Evolutionary conservation across 768 basidiomycete genomes (phyloP).

Genomic region (Podaxis sp.): DNA sequence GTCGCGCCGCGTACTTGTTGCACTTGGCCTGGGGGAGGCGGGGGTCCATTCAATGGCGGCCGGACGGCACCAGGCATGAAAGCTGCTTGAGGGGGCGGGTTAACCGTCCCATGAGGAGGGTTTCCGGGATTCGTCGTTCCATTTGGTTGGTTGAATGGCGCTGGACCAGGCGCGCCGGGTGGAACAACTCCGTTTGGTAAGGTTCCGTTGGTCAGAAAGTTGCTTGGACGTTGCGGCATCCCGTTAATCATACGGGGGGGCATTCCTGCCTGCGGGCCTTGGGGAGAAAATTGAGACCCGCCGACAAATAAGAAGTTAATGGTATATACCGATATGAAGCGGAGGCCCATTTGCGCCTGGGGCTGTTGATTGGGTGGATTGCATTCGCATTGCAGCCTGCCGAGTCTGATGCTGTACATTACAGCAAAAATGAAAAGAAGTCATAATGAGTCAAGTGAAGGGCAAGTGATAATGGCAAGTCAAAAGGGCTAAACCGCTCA

Average conservation of each 20-base stretch:
- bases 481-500: slow-evolving; percentile 32
- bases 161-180: slow-evolving; percentile 15
- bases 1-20: slow-evolving; percentile 18
- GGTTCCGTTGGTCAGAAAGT: slow-evolving; percentile 6
- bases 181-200: slow-evolving; percentile 17
- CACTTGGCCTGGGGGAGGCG: slow-evolving; percentile 17
- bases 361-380: slow-evolving; percentile 23
- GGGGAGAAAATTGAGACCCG: not conserved
- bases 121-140: slow-evolving; percentile 13
- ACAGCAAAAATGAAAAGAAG: slow-evolving; percentile 19
- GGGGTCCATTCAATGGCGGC: slow-evolving; percentile 18
- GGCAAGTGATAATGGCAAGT: slow-evolving; percentile 17
- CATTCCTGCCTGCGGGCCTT: slow-evolving; percentile 16
- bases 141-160: slow-evolving; percentile 14
- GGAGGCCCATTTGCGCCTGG: slow-evolving; percentile 19
- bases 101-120: slow-evolving; percentile 3
- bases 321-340: slow-evolving; percentile 11
- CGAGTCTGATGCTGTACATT: slow-evolving; percentile 24
- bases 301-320: not conserved
- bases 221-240: slow-evolving; percentile 10
- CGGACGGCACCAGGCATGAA: slow-evolving; percentile 24
- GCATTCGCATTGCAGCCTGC: slow-evolving; percentile 28
- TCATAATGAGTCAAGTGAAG: slow-evolving; percentile 8
- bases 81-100: slow-evolving; percentile 19
- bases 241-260: slow-evolving; percentile 21